Base-by-base conservation (phyloP, 2,329 filamentous ascomycete genomes). In the Herpotrichia juniperi region DNA sequence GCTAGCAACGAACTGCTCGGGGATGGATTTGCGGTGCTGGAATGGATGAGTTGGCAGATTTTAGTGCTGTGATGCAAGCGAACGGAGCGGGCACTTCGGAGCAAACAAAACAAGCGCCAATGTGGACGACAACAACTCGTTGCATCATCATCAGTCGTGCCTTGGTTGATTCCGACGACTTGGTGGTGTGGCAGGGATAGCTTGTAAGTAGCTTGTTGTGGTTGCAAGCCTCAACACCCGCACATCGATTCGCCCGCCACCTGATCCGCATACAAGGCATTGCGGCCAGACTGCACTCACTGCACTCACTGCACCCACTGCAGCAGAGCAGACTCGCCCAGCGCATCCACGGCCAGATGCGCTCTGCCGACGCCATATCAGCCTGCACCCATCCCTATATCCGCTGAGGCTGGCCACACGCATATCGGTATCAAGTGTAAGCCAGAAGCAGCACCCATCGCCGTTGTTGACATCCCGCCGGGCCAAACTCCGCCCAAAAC, bases 191-290 rank as follows among this genome's bases (percentile, higher is more conserved):
- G 19, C 43, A 46, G n/a, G 43, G 43, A 35, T 34, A 10, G 25
- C 19, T 45, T 6, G 10, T 11, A 7, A 19, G 3, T 46, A 46
- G 32, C 22, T 17, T 40, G 45, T 48, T 48, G 34, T 48, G 45
- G 19, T 25, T 9, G 12, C 30, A 14, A 28, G 16, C n/a, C 17
- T 40, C 28, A 28, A 34, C 21, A 35, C 17, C 30, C 4, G 12
- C n/a, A 16, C 31, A 3, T 26, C 34, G 32, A 48, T 48, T 40
- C 32, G 45, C 34, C 28, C 45, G 45, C 43, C 43, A 34, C n/a
- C 8, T 14, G 6, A 11, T 9, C 37, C 37, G 37, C 22, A 22
- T 11, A 40, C 37, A 40, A 25, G 9, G 19, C 37, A 40, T 40
- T 25, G 37, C 22, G 21, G 11, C 19, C 37, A 28, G 26, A 28